Percentiles rank a stretch among this genome's conserved stretches.
phyloP scores from a whole-genome alignment of 192 early-diverging fungal genomes.

The Umbelopsis sp. region DNA sequence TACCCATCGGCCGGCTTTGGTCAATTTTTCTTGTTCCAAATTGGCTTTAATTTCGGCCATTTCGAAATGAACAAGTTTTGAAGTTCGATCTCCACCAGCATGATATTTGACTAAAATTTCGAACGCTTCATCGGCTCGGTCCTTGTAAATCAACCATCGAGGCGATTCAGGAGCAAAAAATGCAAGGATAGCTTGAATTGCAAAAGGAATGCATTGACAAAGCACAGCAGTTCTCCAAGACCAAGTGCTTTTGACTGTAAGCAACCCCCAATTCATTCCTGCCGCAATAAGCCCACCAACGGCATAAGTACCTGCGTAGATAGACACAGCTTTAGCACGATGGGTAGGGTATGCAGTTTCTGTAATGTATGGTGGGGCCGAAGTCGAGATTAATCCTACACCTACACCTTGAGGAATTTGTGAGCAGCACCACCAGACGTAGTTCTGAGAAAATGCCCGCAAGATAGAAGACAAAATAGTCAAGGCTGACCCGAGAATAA shows the following conservation, averaged over 20 bases:
- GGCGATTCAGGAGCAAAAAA: constrained; percentile 53
- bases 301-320: neutral
- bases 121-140: constrained; percentile 69
- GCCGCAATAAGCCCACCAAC: constrained; percentile 6
- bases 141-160: constrained; percentile 79
- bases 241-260: neutral
- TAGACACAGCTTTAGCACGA: neutral
- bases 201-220: neutral
- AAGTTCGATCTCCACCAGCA: constrained; percentile 48
- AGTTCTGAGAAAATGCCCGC: constrained; percentile 5
- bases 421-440: neutral
- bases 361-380: neutral
- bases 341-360: constrained; percentile 17
- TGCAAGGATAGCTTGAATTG: neutral
- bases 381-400: neutral
- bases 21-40: too few relatives aligned
- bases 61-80: too few relatives aligned
- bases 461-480: constrained; percentile 1
- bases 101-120: constrained; percentile 70
- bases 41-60: too few relatives aligned
- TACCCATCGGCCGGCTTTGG: neutral
- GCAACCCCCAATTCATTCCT: constrained; percentile 2
- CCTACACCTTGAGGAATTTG: constrained; percentile 11
- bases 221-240: constrained; percentile 8
- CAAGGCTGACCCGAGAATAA: constrained; percentile 6